A percentile compares a stretch with the other conserved stretches of the same genome.
Conservation (phyloP, 805 yeast genomes). For the Ogataea nitratoaversa region DNA sequence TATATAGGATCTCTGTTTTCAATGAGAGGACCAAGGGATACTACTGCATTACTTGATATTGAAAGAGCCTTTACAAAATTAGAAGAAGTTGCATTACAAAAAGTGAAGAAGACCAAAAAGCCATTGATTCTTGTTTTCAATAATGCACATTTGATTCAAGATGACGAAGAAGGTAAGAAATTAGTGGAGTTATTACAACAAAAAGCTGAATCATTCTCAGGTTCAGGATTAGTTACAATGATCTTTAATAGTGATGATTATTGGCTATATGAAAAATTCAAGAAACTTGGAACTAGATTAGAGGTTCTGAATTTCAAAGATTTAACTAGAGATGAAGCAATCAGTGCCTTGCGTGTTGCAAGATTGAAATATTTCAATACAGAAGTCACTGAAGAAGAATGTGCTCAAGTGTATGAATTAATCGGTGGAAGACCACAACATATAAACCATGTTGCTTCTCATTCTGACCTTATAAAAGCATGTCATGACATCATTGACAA, state of each 20-base stretch:
- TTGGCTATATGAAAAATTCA: constrained; percentile 79
- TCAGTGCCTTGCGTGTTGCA: constrained; percentile 49
- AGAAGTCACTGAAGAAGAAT: constrained; percentile 31
- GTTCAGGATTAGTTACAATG: constrained; percentile 62
- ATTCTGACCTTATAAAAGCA: constrained; percentile 51
- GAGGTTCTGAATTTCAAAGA: constrained; percentile 70
- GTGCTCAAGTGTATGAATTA: constrained; percentile 50
- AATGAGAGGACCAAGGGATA: constrained; percentile 79
- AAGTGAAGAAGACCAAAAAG: constrained; percentile 37
- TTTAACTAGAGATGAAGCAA: constrained; percentile 50
- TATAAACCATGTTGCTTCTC: constrained; percentile 63
- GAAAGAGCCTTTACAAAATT: constrained; percentile 76
- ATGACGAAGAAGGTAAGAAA: constrained; percentile 69
- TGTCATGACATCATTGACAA: constrained; percentile 69
- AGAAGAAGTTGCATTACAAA: constrained; percentile 62
- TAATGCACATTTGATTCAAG: constrained; percentile 68
- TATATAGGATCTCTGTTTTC: constrained; percentile 79
- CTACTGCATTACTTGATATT: constrained; percentile 75
- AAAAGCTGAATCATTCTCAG: constrained; percentile 74
- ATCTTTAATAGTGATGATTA: constrained; percentile 80
- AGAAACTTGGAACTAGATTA: constrained; percentile 65
- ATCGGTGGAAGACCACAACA: constrained; percentile 88
- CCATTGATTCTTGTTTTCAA: constrained; percentile 72
- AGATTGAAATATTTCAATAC: constrained; percentile 42
- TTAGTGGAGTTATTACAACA: constrained; percentile 75